Evolutionary conservation across 768 basidiomycete species (phyloP).

Genomic region (Guyanaporus albipodus): DNA sequence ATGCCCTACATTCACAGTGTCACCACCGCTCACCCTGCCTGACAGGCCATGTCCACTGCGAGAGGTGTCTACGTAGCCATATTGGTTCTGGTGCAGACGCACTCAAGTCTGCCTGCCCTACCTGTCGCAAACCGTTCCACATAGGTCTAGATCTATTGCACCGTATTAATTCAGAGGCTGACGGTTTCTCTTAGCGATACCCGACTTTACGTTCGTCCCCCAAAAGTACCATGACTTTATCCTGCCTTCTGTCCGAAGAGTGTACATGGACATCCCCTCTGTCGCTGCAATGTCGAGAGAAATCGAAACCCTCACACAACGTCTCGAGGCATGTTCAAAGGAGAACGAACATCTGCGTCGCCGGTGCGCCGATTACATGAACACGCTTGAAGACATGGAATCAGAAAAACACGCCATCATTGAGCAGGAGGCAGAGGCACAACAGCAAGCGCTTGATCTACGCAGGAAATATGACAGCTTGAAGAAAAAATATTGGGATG

Average conservation of each 20-base stretch:
- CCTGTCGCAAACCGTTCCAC: conserved; percentile 52
- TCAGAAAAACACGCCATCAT: conserved; percentile 27
- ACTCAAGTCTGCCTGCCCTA: conserved; percentile 50
- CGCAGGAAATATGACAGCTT: conserved; percentile 31
- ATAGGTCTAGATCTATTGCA: conserved; percentile 41
- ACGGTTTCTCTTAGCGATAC: conserved; percentile 35
- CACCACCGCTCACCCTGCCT: conserved; percentile 3
- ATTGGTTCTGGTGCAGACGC: conserved; percentile 29
- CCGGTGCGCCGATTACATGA: conserved; percentile 40
- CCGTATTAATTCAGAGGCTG: neutral
- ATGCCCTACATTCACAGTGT: conserved; percentile 14
- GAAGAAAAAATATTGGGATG: conserved; percentile 25
- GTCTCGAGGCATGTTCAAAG: conserved; percentile 35
- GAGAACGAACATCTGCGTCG: conserved; percentile 43
- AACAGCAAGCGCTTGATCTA: conserved; percentile 39
- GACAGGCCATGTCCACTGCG: conserved; percentile 65
- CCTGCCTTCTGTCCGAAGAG: conserved; percentile 52
- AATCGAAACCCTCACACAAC: conserved; percentile 36
- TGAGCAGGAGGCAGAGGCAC: conserved; percentile 33
- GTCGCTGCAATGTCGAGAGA: conserved; percentile 25
- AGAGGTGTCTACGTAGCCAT: conserved; percentile 47
- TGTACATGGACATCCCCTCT: conserved; percentile 46
- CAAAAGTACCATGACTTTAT: conserved; percentile 56
- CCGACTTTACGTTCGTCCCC: conserved; percentile 50
- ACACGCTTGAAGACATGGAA: conserved; percentile 31